Conservation (phyloP, 2,329 filamentous ascomycete species). For the Emmonsia crescens region DNA sequence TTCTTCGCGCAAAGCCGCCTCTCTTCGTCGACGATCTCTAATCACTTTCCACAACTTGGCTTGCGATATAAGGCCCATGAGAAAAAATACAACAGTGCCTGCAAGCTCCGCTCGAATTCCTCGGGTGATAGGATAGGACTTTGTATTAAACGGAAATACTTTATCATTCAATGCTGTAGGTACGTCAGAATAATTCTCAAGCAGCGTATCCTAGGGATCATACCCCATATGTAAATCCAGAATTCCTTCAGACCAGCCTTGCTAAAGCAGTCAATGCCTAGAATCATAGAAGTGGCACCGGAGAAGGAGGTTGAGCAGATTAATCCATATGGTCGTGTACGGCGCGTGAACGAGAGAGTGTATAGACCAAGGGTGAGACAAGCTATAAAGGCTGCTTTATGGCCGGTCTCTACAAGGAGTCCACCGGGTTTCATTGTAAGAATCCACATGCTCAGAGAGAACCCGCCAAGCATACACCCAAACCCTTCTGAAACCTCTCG, state of each 20-base stretch:
- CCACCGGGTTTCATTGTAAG: conserved; percentile 67
- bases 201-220: conserved; percentile 17
- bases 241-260: conserved; percentile 90
- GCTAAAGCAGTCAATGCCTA: conserved; percentile 87
- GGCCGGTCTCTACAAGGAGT: conserved; percentile 50
- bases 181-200: conserved; percentile 11
- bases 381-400: conserved; percentile 65
- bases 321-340: conserved; percentile 66
- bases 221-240: conserved; percentile 83
- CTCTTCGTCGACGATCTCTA: conserved; percentile 40
- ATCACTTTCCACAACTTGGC: conserved; percentile 77
- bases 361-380: conserved; percentile 59
- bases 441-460: conserved; percentile 84
- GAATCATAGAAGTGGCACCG: conserved; percentile 64
- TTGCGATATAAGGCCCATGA: conserved; percentile 72
- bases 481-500: conserved; percentile 72
- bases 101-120: conserved; percentile 80
- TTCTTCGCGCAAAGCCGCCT: conserved; percentile 37
- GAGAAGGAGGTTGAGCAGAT: conserved; percentile 69
- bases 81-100: conserved; percentile 59
- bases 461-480: conserved; percentile 79
- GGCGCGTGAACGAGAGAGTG: conserved; percentile 65
- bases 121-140: conserved; percentile 74
- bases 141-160: conserved; percentile 65
- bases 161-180: conserved; percentile 56